A percentile compares a stretch with the other conserved stretches of the same genome.
Evolutionary conservation across 2,329 filamentous ascomycete species (phyloP).

Genomic region (Karstenula rhodostoma): DNA sequence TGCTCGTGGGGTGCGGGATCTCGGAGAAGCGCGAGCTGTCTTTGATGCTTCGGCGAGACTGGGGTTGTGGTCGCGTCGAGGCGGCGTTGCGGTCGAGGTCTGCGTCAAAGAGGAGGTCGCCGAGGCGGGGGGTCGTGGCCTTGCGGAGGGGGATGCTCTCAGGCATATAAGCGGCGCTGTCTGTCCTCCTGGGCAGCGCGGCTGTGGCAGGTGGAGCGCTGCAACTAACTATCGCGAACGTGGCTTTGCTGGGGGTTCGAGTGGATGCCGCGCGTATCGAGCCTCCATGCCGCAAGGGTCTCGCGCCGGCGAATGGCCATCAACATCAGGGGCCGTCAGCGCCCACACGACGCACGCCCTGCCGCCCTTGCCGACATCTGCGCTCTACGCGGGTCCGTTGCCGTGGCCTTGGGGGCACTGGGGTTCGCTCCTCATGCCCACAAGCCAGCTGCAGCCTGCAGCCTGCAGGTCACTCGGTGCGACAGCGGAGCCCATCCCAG

Average conservation of each 20-base stretch:
- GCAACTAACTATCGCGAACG: constrained; percentile 21
- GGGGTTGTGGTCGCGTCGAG: constrained; percentile 19
- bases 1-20: constrained; percentile 20
- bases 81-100: constrained; percentile 1
- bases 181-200: constrained; percentile 19
- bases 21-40: constrained; percentile 35
- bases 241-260: constrained; percentile 13
- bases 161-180: constrained; percentile 44
- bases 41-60: constrained; percentile 31
- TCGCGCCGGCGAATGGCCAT: not conserved
- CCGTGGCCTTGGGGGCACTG: not conserved
- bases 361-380: constrained; percentile 4
- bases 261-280: constrained; percentile 12
- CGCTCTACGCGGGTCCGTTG: not conserved
- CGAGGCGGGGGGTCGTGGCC: constrained; percentile 27
- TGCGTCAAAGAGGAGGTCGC: constrained; percentile 22
- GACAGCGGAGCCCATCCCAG: not conserved
- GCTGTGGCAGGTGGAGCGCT: constrained; percentile 26
- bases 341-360: not conserved
- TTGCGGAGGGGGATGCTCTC: constrained; percentile 47
- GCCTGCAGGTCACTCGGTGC: not conserved
- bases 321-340: constrained; percentile 11
- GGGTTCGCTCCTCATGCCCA: no score
- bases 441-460: no score
- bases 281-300: constrained; percentile 6